Conservation (phyloP, 2,329 filamentous ascomycete species). For the Ceratocystis colombiana region DNA sequence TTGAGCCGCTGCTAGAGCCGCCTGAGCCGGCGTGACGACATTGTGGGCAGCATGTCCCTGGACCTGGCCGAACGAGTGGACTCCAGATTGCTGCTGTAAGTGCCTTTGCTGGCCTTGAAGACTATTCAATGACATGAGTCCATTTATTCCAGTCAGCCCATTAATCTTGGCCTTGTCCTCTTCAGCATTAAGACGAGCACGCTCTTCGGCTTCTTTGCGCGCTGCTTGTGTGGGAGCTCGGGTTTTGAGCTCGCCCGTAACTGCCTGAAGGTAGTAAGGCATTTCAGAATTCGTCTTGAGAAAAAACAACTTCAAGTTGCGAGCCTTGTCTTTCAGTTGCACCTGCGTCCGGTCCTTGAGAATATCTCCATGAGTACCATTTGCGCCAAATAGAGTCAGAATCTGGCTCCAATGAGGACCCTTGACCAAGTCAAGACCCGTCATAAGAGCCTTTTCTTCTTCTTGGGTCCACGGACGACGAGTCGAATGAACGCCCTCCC, state of each 20-base stretch:
- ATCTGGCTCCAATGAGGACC: constrained; percentile 93
- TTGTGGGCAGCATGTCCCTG: constrained; percentile 29
- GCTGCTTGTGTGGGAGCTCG: constrained; percentile 66
- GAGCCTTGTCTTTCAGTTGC: constrained; percentile 83
- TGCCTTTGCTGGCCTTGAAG: constrained; percentile 26
- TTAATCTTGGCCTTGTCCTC: constrained; percentile 52
- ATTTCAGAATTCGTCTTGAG: constrained; percentile 86
- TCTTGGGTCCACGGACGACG: constrained; percentile 79
- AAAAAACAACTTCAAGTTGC: constrained; percentile 84
- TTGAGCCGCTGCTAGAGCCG: constrained; percentile 23
- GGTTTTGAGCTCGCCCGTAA: constrained; percentile 83
- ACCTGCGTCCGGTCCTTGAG: constrained; percentile 84
- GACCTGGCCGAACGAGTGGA: constrained; percentile 31
- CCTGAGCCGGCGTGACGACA: constrained; percentile 25
- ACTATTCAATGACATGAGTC: constrained; percentile 26
- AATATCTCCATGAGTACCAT: constrained; percentile 69
- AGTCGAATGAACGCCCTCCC: constrained; percentile 50
- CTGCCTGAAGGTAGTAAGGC: constrained; percentile 74
- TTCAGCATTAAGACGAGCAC: constrained; percentile 47
- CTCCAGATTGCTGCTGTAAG: constrained; percentile 29
- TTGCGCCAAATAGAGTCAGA: constrained; percentile 67
- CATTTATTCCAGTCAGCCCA: constrained; percentile 36
- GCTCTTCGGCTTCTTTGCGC: constrained; percentile 56
- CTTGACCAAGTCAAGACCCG: constrained; percentile 76
- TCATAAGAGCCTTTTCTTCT: constrained; percentile 83